Evolutionary conservation across 257 asterid genomes (phyloP).

Genomic region (Ligustrum vulgare): DNA sequence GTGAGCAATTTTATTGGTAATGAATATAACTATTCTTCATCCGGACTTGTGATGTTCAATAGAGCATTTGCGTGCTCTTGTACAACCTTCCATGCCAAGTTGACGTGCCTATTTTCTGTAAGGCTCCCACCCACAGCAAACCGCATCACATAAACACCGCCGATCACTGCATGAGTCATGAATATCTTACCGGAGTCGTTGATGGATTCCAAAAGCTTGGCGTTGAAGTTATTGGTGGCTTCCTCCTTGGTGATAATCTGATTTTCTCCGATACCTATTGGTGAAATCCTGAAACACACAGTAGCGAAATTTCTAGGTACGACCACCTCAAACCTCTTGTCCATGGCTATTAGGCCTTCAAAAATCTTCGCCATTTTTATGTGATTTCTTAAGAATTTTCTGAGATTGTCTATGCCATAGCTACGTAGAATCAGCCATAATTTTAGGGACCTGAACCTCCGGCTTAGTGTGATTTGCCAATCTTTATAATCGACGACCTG

Average conservation of each 20-base stretch:
- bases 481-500: conserved; percentile 79
- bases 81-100: conserved; percentile 63
- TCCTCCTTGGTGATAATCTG: conserved; percentile 28
- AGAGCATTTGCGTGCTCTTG: conserved; percentile 59
- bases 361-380: conserved; percentile 70
- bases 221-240: conserved; percentile 48
- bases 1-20: too few species aligned
- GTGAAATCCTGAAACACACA: conserved; percentile 64
- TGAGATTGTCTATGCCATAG: conserved; percentile 62
- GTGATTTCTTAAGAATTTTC: conserved; percentile 54
- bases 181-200: conserved; percentile 58
- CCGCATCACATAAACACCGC: conserved; percentile 57
- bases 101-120: conserved; percentile 60
- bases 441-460: conserved; percentile 67
- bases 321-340: conserved; percentile 66
- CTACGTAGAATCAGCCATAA: conserved; percentile 69
- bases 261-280: conserved; percentile 30
- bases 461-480: conserved; percentile 77
- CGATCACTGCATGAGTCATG: conserved; percentile 73
- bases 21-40: background rate
- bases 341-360: conserved; percentile 58
- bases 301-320: conserved; percentile 70
- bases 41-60: conserved; percentile 24
- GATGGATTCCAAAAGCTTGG: conserved; percentile 50
- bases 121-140: conserved; percentile 65